Percentiles rank a stretch among this genome's conserved stretches.
These are phyloP conservation scores for Geranium incanum DNA, from an alignment of 441 rosid species.

Conservation along the genomic window DNA sequence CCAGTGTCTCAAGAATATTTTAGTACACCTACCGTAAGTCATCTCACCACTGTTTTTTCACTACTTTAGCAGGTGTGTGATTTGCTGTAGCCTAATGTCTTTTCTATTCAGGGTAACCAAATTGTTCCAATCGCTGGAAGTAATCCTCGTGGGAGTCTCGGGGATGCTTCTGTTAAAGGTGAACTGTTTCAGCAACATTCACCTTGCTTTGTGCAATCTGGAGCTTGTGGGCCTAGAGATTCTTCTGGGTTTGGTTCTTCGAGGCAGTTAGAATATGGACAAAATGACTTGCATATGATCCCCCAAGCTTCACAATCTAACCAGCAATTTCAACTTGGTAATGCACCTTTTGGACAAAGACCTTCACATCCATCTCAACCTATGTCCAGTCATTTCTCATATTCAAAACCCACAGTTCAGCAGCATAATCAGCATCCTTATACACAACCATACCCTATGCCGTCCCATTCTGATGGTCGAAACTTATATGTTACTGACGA, in stretches of 20 bases:
- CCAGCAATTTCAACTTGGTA: conserved; percentile 63
- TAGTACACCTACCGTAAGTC: conserved; percentile 45
- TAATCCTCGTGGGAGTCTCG: conserved; percentile 39
- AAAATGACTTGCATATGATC: conserved; percentile 44
- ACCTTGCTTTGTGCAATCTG: too few species aligned
- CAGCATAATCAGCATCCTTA: conserved; percentile 71
- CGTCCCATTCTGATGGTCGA: conserved; percentile 58
- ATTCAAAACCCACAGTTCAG: conserved; percentile 58
- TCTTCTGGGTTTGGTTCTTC: conserved; percentile 60
- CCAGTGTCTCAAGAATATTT: conserved; percentile 50
- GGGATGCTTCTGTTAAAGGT: conserved; percentile 40
- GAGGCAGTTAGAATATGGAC: conserved; percentile 64
- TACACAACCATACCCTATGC: conserved; percentile 54
- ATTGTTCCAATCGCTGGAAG: conserved; percentile 48
- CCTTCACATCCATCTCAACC: conserved; percentile 53
- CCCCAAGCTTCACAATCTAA: conserved; percentile 67
- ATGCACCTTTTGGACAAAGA: conserved; percentile 50
- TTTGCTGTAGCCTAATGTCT: conserved; percentile 10
- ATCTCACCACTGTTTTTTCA: conserved; percentile 17
- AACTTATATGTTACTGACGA: conserved; percentile 66
- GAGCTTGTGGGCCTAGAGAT: conserved; percentile 16
- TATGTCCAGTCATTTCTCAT: conserved; percentile 63
- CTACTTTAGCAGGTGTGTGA: not conserved
- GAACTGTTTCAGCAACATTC: conserved; percentile 50
- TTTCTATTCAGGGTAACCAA: conserved; percentile 57